Percentiles rank a stretch among this genome's conserved stretches.
These are phyloP conservation scores for Ichthyophonus hoferi DNA, from an alignment of 208 protist species.

Conservation along the genomic window DNA sequence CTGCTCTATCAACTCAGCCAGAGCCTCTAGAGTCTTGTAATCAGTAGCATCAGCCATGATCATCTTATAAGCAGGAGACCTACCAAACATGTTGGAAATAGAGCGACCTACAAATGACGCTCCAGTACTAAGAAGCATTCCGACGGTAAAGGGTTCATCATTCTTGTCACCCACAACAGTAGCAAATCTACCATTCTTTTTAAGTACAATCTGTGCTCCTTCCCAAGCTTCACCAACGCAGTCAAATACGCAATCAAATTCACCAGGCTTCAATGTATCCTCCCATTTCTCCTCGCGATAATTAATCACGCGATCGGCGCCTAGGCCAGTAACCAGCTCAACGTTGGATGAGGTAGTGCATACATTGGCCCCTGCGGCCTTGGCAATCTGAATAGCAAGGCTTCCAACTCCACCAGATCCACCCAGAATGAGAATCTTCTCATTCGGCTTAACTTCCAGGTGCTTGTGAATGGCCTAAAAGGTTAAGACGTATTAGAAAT, in stretches of 20 bases:
- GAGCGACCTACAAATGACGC: neutral
- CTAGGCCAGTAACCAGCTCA: conserved; percentile 48
- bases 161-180: neutral
- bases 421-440: conserved; percentile 73
- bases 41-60: neutral
- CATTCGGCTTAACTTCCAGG: conserved; percentile 49
- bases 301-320: conserved; percentile 71
- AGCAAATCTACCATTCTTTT: neutral
- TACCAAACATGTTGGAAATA: neutral
- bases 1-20: neutral
- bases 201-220: neutral
- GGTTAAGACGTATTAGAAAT: no score
- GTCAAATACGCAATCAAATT: conserved; percentile 77
- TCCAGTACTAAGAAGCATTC: neutral
- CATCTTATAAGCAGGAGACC: neutral
- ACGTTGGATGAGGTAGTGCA: conserved; percentile 23
- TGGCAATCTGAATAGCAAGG: conserved; percentile 79
- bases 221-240: conserved; percentile 66
- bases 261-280: conserved; percentile 55
- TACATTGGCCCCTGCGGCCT: conserved; percentile 74
- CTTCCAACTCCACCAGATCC: conserved; percentile 76
- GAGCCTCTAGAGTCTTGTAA: neutral
- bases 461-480: neutral
- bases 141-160: neutral
- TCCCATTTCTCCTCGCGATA: conserved; percentile 64